These are phyloP conservation scores for Neoboletus brunneissimus DNA, from an alignment of 768 basidiomycete genomes.

Conservation along the genomic window DNA sequence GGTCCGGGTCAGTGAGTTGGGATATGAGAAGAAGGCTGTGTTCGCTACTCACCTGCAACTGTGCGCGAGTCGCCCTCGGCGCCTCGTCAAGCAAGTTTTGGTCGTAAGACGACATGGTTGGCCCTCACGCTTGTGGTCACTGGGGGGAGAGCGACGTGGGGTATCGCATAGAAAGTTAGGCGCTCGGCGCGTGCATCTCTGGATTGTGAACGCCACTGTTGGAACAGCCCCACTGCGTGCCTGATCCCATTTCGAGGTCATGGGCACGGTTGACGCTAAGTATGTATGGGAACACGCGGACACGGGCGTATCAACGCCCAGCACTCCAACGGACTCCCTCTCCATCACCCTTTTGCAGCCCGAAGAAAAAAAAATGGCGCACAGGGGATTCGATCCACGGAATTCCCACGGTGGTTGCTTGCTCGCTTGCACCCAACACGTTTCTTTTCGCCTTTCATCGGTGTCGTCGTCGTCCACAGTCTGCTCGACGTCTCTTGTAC, in stretches of 20 bases:
- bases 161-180: constrained; percentile 13
- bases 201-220: no score
- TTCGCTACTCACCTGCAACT: constrained; percentile 40
- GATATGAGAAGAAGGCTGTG: constrained; percentile 9
- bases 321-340: no score
- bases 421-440: neutral
- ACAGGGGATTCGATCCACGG: neutral
- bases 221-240: constrained; percentile 29
- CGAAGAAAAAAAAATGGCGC: neutral
- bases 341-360: no score
- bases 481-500: constrained; percentile 2
- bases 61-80: constrained; percentile 42
- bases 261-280: neutral
- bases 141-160: neutral
- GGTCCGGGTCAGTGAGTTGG: neutral
- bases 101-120: constrained; percentile 38
- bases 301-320: neutral
- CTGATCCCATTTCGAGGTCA: constrained; percentile 8
- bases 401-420: constrained; percentile 16
- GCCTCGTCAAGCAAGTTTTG: constrained; percentile 38
- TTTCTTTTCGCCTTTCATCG: neutral
- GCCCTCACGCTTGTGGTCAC: neutral
- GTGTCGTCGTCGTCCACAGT: neutral
- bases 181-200: constrained; percentile 10
- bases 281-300: neutral